These are phyloP conservation scores for Sesbania bispinosa DNA, from an alignment of 306 rosid species.

Conservation along the genomic window DNA sequence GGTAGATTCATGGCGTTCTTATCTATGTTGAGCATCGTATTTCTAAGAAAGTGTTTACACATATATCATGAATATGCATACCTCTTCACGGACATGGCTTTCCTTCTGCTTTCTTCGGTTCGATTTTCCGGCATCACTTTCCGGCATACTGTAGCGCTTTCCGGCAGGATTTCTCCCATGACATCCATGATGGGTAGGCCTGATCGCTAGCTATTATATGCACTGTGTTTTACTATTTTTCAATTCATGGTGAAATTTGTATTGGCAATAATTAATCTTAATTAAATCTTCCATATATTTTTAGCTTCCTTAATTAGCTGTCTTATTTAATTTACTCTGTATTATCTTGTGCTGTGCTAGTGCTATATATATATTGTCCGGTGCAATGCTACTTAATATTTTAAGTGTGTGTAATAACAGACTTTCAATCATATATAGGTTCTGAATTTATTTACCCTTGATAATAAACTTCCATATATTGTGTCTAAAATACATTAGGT, in stretches of 20 bases:
- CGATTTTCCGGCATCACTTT: slow-evolving; percentile 45
- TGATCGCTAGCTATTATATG: slow-evolving; percentile 51
- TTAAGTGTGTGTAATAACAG: no score
- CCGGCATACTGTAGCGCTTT: no score
- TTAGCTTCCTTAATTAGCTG: background rate
- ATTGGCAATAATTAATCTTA: background rate
- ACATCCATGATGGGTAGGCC: slow-evolving; percentile 51
- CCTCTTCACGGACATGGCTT: slow-evolving; percentile 33
- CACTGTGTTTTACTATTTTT: no score
- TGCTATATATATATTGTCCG: no score
- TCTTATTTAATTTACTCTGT: no score
- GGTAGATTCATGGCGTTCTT: slow-evolving; percentile 35
- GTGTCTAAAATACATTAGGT: no score
- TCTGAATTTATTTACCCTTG: no score
- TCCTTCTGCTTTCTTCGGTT: slow-evolving; percentile 39
- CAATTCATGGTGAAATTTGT: no score
- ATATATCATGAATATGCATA: slow-evolving; percentile 34
- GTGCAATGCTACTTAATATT: no score
- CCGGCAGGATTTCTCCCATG: slow-evolving; percentile 47
- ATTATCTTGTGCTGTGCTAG: no score
- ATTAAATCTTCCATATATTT: background rate
- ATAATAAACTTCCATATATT: no score
- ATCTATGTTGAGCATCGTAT: slow-evolving; percentile 40
- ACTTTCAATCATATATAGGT: no score
- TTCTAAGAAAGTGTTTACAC: slow-evolving; percentile 52